Base-by-base conservation (phyloP, 331 rosid genomes). In the Malus hybrid region DNA sequence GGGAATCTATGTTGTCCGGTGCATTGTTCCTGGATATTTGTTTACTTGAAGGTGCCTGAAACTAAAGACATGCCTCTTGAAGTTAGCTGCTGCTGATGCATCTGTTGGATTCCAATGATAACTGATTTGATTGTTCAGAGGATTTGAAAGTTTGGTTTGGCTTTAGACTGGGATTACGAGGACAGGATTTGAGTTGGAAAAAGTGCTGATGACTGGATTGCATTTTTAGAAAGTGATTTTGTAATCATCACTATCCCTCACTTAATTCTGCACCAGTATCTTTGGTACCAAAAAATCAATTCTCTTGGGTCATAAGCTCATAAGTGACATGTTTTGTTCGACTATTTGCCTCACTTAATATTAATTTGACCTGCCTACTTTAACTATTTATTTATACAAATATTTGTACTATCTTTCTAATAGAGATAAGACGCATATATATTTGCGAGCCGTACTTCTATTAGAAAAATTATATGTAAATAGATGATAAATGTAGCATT, bases 21-120 rank as follows among this genome's bases (percentile, higher is more conserved):
- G 92, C 86, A 54, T 84, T 56, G 1, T 74, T 68, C 96, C 6
- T 91, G 86, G 87, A 29, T 87, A 28, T 91, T 91, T 76, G 88
- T 91, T 10, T 88, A 67, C 88, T 67, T 82, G 57, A 91, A 88
- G 74, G 90, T 87, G 52, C 92, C 96, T 19, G 93, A 91, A 75
- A 88, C 96, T 1, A 88, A 87, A 65, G 96, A 92, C 68, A 88
- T 91, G 93, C 93, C 96, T 71, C 74, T 87, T 3, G 96, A 91
- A 85, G 92, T 91, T 71, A 87, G 32, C 32, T 31, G 32, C 32
- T 31, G 32, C 32, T 31, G 29, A 10, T 13, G 11, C 8, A 10
- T 42, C 14, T 42, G 48, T 42, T 31, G 48, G 48, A 42, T 62
- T 62, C 66, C 66, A 62, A 14, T 28, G 15, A 27, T 22, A 57